A percentile compares a stretch with the other conserved stretches of the same genome.
These are phyloP conservation scores for Ascocoryne sarcoides DNA, from an alignment of 2,329 filamentous ascomycete species.

Conservation along the genomic window DNA sequence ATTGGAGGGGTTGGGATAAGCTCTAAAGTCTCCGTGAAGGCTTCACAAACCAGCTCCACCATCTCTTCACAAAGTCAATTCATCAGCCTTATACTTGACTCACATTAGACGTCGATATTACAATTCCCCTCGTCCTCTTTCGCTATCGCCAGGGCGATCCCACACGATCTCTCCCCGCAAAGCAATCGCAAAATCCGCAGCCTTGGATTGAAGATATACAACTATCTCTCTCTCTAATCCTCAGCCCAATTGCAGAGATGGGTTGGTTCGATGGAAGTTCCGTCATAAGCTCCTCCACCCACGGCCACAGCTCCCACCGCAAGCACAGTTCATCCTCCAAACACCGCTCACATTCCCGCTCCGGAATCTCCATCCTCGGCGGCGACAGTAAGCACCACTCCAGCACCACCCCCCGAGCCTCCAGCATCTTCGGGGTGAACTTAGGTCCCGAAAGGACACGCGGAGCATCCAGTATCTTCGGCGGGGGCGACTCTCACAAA, in stretches of 20 bases:
- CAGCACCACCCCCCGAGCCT: constrained; percentile 1
- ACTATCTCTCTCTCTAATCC: not conserved
- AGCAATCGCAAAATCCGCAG: no score
- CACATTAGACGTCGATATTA: no score
- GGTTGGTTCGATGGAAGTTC: constrained; percentile 37
- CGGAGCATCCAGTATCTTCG: constrained; percentile 34
- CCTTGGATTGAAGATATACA: not conserved
- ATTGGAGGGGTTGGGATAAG: no score
- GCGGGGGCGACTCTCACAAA: constrained; percentile 29
- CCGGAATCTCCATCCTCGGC: no score
- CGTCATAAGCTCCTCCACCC: constrained; percentile 20
- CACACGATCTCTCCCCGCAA: no score
- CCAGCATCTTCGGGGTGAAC: constrained; percentile 2
- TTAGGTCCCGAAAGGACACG: constrained; percentile 6
- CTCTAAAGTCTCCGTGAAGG: no score
- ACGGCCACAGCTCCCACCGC: constrained; percentile 11
- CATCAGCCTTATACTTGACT: no score
- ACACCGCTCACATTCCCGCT: constrained; percentile 8
- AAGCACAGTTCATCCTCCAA: constrained; percentile 16
- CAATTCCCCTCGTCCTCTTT: no score
- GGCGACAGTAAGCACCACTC: constrained; percentile 1
- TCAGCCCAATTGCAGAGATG: constrained; percentile 25
- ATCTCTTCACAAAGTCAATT: no score
- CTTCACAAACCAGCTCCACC: no score
- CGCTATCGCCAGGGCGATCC: no score